Evolutionary conservation across 495 filamentous ascomycete genomes (phyloP).

Genomic region (Neurospora discreta): DNA sequence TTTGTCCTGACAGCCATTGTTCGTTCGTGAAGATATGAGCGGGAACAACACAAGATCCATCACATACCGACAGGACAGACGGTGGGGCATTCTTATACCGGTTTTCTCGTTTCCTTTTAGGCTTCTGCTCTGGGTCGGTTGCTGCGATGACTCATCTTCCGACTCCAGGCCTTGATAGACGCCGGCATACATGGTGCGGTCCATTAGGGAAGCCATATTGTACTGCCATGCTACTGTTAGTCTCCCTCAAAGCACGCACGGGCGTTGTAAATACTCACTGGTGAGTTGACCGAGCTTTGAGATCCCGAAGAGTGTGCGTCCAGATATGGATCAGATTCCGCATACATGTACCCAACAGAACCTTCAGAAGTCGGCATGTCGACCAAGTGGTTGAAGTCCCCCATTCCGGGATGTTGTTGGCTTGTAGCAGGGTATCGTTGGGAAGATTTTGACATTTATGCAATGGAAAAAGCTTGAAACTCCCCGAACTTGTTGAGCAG

Average conservation of each 20-base stretch:
- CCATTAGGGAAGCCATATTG: slow-evolving; percentile 19
- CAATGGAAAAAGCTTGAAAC: background rate
- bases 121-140: slow-evolving; percentile 21
- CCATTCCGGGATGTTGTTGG: slow-evolving; percentile 14
- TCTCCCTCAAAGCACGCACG: background rate
- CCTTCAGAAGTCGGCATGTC: slow-evolving; percentile 26
- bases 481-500: background rate
- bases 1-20: background rate
- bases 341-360: slow-evolving; percentile 26
- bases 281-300: slow-evolving; percentile 29
- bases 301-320: slow-evolving; percentile 28
- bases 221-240: slow-evolving; percentile 18
- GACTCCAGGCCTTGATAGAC: slow-evolving; percentile 29
- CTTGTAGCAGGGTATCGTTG: background rate
- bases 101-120: slow-evolving; percentile 38
- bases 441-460: background rate
- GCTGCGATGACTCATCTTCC: slow-evolving; percentile 30
- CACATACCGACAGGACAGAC: slow-evolving; percentile 34
- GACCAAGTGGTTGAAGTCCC: slow-evolving; percentile 16
- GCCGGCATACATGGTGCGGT: slow-evolving; percentile 14
- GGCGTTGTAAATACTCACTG: slow-evolving; percentile 16
- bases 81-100: slow-evolving; percentile 40
- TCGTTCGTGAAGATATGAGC: background rate
- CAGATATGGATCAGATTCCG: slow-evolving; percentile 28
- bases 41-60: background rate